A percentile compares a stretch with the other conserved stretches of the same genome.
phyloP scores from a whole-genome alignment of 805 yeast species.

The Wickerhamiella slavikovae region DNA sequence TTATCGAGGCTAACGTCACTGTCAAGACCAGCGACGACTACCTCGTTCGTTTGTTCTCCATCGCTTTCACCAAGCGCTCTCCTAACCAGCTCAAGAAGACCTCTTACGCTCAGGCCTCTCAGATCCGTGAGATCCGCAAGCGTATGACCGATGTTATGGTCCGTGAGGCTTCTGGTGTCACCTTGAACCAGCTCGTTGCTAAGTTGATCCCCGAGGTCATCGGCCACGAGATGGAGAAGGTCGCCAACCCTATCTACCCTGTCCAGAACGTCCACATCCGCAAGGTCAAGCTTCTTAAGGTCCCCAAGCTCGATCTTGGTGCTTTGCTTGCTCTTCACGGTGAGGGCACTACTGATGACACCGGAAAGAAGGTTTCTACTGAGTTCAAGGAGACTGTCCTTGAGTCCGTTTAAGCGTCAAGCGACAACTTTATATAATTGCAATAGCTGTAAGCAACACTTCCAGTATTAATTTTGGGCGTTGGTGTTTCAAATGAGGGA shows the following conservation, averaged over 20 bases:
- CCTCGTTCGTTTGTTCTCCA: slow-evolving; percentile 87
- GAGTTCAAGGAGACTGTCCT: slow-evolving; percentile 98
- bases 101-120: slow-evolving; percentile 93
- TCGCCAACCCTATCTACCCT: slow-evolving; percentile 88
- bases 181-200: slow-evolving; percentile 89
- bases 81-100: slow-evolving; percentile 95
- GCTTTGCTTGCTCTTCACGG: slow-evolving; percentile 93
- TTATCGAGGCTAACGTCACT: slow-evolving; percentile 94
- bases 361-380: slow-evolving; percentile 81
- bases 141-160: slow-evolving; percentile 90
- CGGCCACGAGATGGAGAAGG: slow-evolving; percentile 95
- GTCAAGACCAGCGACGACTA: slow-evolving; percentile 96
- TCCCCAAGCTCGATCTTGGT: slow-evolving; percentile 97
- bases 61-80: slow-evolving; percentile 97
- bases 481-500: too few relatives aligned
- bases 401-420: slow-evolving; percentile 66
- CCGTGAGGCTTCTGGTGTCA: slow-evolving; percentile 87
- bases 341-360: slow-evolving; percentile 82
- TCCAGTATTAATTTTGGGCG: too few relatives aligned
- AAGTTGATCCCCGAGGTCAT: slow-evolving; percentile 97
- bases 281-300: slow-evolving; percentile 96
- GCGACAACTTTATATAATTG: slow-evolving; percentile 1
- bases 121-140: slow-evolving; percentile 92
- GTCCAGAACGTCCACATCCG: slow-evolving; percentile 97
- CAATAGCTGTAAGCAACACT: neutral